Base-by-base conservation (phyloP, 73 alveolate species). In the Breviolum minutum region DNA sequence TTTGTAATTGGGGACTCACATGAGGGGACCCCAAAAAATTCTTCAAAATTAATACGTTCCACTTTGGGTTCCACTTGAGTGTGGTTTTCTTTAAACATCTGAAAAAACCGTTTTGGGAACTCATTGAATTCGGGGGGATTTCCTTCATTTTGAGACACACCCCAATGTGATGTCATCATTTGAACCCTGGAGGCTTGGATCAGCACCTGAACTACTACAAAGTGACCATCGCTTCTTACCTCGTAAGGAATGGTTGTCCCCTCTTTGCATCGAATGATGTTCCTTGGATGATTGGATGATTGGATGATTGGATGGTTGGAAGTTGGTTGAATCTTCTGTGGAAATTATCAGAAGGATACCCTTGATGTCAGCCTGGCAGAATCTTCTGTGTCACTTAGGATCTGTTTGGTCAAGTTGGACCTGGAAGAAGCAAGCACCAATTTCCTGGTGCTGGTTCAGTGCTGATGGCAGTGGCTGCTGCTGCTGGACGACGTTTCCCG, bases 121-220 rank as follows among this genome's bases (percentile, higher is more conserved):
- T 40, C 54, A 40, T 40, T 0, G 54, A 40, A 40, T 40, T 40
- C 3, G 0, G 5, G 54, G 54, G 54, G 5, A 3, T 40, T 40
- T 40, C 54, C 54, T 40, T 40, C 54, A 40, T 40, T 40, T 40
- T 40, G 54, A 20, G 26, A 71, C 32, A 20, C 32, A 20, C 30
- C 14, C 14, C 0, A 30, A 17, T 12, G 0, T 71, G 81, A 40
- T 20, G 14, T 10, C 87, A 79, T 11, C 3, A 12, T 9, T 48
- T 8, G 90, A 9, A 3, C 70, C 90, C 0, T 12, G 9, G 30
- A 91, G 97, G 97, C 64, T 63, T 91, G 97, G 97, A 91, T 7
- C 87, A 69, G 88, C 97, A 91, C 16, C 6, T 91, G 69, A 91
- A 91, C 79, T 91, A 91, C 97, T 91, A 91, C 79, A 91, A 91